Evolutionary conservation across 768 basidiomycete species (phyloP).

Genomic region (Leccinum imitatum): DNA sequence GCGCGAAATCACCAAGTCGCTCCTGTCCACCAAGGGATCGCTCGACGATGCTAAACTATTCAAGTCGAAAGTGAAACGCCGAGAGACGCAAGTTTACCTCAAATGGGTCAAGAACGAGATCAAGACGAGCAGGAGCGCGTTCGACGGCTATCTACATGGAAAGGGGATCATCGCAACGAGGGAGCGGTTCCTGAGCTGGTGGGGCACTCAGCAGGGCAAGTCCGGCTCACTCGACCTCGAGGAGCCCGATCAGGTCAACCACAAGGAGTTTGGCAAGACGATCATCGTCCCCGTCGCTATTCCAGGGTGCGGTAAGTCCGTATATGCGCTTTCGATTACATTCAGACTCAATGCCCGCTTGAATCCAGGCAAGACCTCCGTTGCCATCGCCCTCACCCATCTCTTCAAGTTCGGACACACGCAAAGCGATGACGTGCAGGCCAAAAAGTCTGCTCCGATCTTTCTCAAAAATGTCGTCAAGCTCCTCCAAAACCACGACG

Average conservation of each 20-base stretch:
- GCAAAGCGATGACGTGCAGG: constrained; percentile 86
- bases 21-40: constrained; percentile 47
- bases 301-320: constrained; percentile 81
- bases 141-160: constrained; percentile 62
- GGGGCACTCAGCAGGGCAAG: constrained; percentile 49
- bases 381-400: constrained; percentile 73
- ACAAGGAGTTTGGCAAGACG: constrained; percentile 58
- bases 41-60: constrained; percentile 44
- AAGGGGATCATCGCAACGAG: constrained; percentile 85
- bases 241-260: constrained; percentile 15
- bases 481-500: constrained; percentile 59
- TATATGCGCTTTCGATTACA: not conserved
- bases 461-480: constrained; percentile 73
- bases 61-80: constrained; percentile 66
- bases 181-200: constrained; percentile 74
- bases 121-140: constrained; percentile 52
- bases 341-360: not conserved
- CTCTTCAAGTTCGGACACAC: constrained; percentile 90
- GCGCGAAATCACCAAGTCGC: constrained; percentile 85
- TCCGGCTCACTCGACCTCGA: constrained; percentile 30
- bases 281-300: constrained; percentile 87
- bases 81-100: constrained; percentile 78
- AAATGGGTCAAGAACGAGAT: constrained; percentile 85
- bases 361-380: constrained; percentile 76
- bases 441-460: constrained; percentile 65